These are phyloP conservation scores for Aspergillus cejpii DNA, from an alignment of 2,329 filamentous ascomycete genomes.

Conservation along the genomic window DNA sequence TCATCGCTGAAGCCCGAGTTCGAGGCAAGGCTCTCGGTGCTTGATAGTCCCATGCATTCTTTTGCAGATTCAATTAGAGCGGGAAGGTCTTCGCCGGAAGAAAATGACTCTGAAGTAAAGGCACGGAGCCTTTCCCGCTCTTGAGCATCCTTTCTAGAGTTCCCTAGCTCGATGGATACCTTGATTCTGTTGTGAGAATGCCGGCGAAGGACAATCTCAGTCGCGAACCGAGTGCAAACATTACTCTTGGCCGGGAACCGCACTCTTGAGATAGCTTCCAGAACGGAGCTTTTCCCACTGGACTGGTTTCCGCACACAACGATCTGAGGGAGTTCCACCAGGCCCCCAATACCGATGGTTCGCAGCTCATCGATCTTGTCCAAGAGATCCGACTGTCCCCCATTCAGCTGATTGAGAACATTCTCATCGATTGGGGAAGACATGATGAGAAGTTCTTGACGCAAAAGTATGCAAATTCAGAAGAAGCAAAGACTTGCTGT, in stretches of 20 bases:
- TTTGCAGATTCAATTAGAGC: slow-evolving; percentile 50
- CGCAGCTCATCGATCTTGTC: slow-evolving; percentile 50
- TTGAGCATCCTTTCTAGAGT: slow-evolving; percentile 13
- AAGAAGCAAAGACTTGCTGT: too few relatives aligned
- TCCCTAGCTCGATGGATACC: slow-evolving; percentile 40
- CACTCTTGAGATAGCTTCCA: slow-evolving; percentile 58
- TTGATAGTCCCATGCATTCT: slow-evolving; percentile 44
- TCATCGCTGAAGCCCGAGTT: slow-evolving; percentile 32
- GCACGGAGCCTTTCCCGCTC: slow-evolving; percentile 3
- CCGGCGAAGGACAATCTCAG: slow-evolving; percentile 51
- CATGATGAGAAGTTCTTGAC: too few relatives aligned
- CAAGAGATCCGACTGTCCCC: slow-evolving; percentile 43
- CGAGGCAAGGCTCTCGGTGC: slow-evolving; percentile 13
- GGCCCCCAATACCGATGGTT: slow-evolving; percentile 43
- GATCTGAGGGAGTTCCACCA: slow-evolving; percentile 49
- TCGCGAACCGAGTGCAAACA: slow-evolving; percentile 56
- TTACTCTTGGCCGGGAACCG: slow-evolving; percentile 52
- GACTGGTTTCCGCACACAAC: slow-evolving; percentile 57
- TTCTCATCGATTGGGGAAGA: slow-evolving; percentile 1
- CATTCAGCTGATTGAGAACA: slow-evolving; percentile 14
- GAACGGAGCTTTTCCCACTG: slow-evolving; percentile 58
- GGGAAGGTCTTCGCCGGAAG: slow-evolving; percentile 30
- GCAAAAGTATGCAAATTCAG: too few relatives aligned
- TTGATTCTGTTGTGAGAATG: slow-evolving; percentile 32
- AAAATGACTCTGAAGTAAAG: slow-evolving; percentile 12